These are phyloP conservation scores for Penicillium paxilli DNA, from an alignment of 495 filamentous ascomycete species.

Conservation along the genomic window DNA sequence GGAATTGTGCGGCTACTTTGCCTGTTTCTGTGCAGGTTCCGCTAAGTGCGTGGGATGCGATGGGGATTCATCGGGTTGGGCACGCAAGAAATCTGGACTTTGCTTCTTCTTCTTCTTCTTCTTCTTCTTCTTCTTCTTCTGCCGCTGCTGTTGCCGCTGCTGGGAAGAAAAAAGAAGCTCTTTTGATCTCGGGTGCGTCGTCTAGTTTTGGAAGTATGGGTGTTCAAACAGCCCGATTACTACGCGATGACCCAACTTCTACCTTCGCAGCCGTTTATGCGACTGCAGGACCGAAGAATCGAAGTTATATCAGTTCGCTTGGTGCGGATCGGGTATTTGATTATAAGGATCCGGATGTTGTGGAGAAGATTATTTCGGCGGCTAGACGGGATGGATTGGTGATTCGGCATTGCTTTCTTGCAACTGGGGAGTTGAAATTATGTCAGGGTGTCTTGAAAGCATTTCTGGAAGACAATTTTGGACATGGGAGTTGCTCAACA, in stretches of 20 bases:
- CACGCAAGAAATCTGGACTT: too few relatives aligned
- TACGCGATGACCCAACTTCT: constrained; percentile 31
- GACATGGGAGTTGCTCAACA: constrained; percentile 2
- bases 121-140: too few relatives aligned
- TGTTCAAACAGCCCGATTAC: constrained; percentile 41
- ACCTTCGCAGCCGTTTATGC: constrained; percentile 41
- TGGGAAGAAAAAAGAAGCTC: constrained; percentile 25
- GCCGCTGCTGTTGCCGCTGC: too few relatives aligned
- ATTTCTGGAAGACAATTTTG: constrained; percentile 24
- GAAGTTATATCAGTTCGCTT: constrained; percentile 41
- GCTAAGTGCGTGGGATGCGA: constrained; percentile 30
- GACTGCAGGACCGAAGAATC: constrained; percentile 47
- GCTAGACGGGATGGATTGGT: constrained; percentile 40
- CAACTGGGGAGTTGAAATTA: constrained; percentile 29
- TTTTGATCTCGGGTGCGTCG: constrained; percentile 49
- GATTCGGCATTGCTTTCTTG: constrained; percentile 43
- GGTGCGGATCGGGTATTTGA: constrained; percentile 53
- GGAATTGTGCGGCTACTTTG: constrained; percentile 45
- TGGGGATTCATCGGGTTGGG: constrained; percentile 26
- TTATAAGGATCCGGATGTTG: constrained; percentile 45
- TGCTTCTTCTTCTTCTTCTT: too few relatives aligned
- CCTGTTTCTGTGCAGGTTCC: constrained; percentile 41
- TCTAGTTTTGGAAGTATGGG: constrained; percentile 46
- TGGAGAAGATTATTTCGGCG: constrained; percentile 41
- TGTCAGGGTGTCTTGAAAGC: constrained; percentile 41